These are phyloP conservation scores for Komagataella ulmi DNA, from an alignment of 805 yeast species.

Conservation along the genomic window DNA sequence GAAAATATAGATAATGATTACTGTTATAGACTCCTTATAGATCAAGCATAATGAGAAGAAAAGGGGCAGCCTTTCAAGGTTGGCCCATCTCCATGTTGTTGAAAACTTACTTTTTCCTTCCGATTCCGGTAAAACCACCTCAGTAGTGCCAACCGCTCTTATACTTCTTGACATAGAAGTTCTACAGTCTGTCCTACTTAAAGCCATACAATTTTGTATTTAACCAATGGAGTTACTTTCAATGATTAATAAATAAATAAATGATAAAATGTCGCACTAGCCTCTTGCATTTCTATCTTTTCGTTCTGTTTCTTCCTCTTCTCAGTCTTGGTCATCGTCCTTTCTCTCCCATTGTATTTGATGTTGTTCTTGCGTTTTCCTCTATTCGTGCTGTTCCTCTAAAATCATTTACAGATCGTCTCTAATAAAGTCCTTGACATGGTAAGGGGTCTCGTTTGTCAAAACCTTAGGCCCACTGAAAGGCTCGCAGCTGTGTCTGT, in stretches of 20 bases:
- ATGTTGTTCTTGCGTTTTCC: neutral
- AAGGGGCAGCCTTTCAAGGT: too few species aligned
- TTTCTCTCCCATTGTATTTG: neutral
- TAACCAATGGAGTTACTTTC: neutral
- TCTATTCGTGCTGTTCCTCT: neutral
- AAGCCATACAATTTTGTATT: too few species aligned
- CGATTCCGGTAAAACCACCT: too few species aligned
- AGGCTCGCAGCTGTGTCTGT: conserved; percentile 70
- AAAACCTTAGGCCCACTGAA: conserved; percentile 54
- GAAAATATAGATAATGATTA: too few species aligned
- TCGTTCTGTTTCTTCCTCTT: neutral
- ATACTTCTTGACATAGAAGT: too few species aligned
- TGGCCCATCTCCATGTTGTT: too few species aligned
- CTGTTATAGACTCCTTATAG: too few species aligned
- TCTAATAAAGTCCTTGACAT: conserved; percentile 60
- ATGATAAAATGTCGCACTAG: neutral
- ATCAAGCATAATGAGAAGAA: too few species aligned
- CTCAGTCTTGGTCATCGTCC: neutral
- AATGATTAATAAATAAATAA: neutral
- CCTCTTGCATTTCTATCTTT: neutral
- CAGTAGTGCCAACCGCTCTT: too few species aligned
- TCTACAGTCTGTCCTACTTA: too few species aligned
- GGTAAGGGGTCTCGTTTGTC: conserved; percentile 46
- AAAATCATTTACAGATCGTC: conserved; percentile 32
- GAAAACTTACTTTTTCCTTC: too few species aligned